Evolutionary conservation across 2,329 filamentous ascomycete genomes (phyloP), one percentile per base, ranked within the genome.

Genomic region (Diaporthe vexans): DNA sequence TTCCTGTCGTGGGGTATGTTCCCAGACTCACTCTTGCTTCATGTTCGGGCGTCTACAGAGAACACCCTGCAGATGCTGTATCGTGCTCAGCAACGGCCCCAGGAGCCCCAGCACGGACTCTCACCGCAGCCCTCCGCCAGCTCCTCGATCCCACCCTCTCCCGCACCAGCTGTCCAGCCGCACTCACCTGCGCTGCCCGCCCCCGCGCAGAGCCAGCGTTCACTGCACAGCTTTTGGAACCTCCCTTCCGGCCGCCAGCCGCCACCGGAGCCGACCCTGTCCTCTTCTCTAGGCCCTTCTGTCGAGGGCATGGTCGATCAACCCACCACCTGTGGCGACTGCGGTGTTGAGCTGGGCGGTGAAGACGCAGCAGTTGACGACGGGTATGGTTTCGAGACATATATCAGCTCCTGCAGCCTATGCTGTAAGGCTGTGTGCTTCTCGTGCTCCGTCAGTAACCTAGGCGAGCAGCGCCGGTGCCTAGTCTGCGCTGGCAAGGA

Each of bases 211-310:
- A 79, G 72, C 29, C 90, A 92, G 79, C 83, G 85, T 5, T 91
- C 88, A 0, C 83, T 92, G 0, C 90, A 92, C 80, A 88, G 84
- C 54, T 92, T 92, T 82, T 93, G 90, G 90, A 85, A 86, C n/a
- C 84, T 92, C 19, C 85, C 84, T 1, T 83, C 84, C 0, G 80
- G 82, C 0, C 76, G 78, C 17, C 78, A 79, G 67, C 37, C 81
- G 9, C 73, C 77, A 4, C 72, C 73, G 26, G 74, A 17, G 75
- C 73, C 75, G 74, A 17, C 73, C 19, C 69, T 46, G 17, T 71
- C 57, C 3, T 52, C 29, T 54, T 58, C 69, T 54, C 76, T 63
- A 73, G 61, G 15, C 72, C 40, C 8, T 26, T 76, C 6, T 75
- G 24, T 79, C 26, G 82, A 79, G 24, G 43, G 46, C 43, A 70